These are phyloP conservation scores for Candida schatavii DNA, from an alignment of 805 yeast species.

Conservation along the genomic window DNA sequence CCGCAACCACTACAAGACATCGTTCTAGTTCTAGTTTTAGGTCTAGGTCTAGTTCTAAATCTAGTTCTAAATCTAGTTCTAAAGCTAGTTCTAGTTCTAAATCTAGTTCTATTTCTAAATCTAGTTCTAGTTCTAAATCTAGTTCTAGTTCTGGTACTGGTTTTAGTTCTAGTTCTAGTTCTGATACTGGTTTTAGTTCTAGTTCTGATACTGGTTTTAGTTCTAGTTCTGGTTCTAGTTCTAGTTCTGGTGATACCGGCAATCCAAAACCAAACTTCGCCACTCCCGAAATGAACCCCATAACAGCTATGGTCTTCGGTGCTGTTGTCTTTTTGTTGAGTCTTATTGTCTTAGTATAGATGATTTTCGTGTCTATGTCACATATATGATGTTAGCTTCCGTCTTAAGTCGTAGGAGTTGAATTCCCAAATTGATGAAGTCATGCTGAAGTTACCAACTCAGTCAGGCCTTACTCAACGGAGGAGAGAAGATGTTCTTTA, in stretches of 20 bases:
- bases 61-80: background rate
- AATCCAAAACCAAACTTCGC: no score
- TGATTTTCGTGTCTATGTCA: background rate
- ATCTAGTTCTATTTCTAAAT: background rate
- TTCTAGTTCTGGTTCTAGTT: background rate
- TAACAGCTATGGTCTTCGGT: background rate
- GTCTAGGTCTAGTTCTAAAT: background rate
- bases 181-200: background rate
- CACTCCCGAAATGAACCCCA: background rate
- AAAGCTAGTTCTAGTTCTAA: background rate
- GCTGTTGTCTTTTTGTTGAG: background rate
- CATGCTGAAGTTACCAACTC: no score
- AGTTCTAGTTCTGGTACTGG: slow-evolving; percentile 1
- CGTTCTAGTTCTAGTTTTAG: background rate
- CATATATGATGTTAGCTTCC: background rate
- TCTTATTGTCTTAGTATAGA: background rate
- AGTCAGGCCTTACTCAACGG: no score
- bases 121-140: background rate
- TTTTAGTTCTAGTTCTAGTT: background rate
- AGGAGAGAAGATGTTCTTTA: no score
- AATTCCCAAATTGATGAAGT: no score
- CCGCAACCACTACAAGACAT: no score
- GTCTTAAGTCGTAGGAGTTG: no score
- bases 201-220: background rate
- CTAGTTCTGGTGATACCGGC: background rate